Base-by-base conservation (phyloP, 179 eudicot genomes). In the Heliamphora pulchella region DNA sequence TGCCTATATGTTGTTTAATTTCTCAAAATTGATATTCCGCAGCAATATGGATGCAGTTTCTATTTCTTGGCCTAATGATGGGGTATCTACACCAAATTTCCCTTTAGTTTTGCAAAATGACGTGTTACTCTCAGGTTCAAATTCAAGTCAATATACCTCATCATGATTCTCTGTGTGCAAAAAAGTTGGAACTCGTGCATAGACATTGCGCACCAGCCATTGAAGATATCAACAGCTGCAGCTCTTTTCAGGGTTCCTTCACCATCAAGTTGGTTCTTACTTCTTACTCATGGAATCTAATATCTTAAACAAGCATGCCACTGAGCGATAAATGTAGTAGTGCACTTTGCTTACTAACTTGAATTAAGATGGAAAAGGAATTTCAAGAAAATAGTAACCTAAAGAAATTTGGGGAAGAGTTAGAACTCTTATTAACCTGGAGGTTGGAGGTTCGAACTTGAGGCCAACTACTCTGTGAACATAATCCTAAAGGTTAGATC, bases 131-230 rank as follows among this genome's bases (percentile, higher is more conserved):
- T 75, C 90, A 92, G 94, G 96, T 87, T 80, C 81, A 79, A 64
- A 69, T 94, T 84, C 83, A 87, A 82, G 65, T 92, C 74, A 85
- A 84, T 76, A 81, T 89, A 81, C 88, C 97, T 73, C 83, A 75
- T 71, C 57, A 86, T 79, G 98, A 92, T 74, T 76, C 73, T 77
- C 88, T 92, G 53, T 78, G 87, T 81, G 68, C 74, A 50, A 66
- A 87, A 88, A 94, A 94, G 85, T 76, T 89, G 91, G 90, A 89
- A 65, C 88, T 94, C 81, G 82, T 94, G 81, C 86, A 84, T 17
- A 82, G 73, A 80, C 78, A 88, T 81, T 70, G 64, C 74, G 77
- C 88, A 62, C 90, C 88, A 65, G 85, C 81, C 86, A 71, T 78
- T 41, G 88, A 89, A 82, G 93, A 92, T 80, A 87, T 75, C 74